A percentile compares a stretch with the other conserved stretches of the same genome.
These are phyloP conservation scores for Nevesoporus exiguus DNA, from an alignment of 768 basidiomycete genomes.

Conservation along the genomic window DNA sequence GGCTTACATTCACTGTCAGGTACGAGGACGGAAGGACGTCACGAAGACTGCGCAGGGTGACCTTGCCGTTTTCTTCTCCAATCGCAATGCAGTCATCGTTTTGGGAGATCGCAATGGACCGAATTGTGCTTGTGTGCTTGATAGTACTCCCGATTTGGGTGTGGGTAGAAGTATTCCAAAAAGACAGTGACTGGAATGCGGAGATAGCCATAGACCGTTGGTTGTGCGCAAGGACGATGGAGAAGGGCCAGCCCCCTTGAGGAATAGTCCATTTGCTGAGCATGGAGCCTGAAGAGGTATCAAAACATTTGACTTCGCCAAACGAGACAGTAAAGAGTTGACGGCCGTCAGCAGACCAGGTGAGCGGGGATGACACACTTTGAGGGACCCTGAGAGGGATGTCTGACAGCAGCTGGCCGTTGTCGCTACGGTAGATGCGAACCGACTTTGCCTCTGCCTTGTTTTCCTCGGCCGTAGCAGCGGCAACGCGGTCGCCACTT, in stretches of 20 bases:
- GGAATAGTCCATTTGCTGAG: background rate
- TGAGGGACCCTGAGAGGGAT: background rate
- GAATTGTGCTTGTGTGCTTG: background rate
- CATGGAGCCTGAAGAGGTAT: background rate
- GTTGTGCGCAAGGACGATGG: background rate
- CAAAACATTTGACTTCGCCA: background rate
- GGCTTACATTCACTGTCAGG: background rate
- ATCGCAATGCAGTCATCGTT: background rate
- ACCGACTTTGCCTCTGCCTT: too few relatives aligned
- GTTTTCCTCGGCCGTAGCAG: background rate
- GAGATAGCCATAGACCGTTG: background rate
- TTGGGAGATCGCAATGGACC: background rate
- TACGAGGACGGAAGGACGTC: background rate
- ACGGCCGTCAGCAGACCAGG: slow-evolving; percentile 6
- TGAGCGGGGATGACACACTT: background rate
- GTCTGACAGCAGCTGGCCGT: background rate
- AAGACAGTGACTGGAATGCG: fast-evolving
- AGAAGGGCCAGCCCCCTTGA: background rate
- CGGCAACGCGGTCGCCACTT: background rate
- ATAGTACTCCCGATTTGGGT: background rate
- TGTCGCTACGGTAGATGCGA: background rate
- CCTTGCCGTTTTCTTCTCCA: background rate
- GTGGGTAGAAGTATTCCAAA: background rate
- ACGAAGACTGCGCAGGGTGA: background rate
- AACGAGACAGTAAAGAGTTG: background rate